Percentiles rank a stretch among this genome's conserved stretches.
Evolutionary conservation across 2,329 filamentous ascomycete genomes (phyloP).

Genomic region (Cladosporium sp.): DNA sequence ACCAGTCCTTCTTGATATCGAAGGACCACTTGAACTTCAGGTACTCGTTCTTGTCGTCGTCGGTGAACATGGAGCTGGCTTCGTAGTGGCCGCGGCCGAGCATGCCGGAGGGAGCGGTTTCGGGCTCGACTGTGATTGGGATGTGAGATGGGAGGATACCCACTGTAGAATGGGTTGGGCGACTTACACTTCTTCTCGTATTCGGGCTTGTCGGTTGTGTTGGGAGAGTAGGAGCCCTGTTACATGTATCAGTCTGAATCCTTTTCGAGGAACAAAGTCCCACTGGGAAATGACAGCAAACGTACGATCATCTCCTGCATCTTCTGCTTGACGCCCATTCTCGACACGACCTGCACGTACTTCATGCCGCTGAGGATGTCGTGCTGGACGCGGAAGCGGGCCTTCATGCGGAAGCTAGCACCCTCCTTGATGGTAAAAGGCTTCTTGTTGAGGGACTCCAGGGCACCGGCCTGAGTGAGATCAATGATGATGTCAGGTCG

Average conservation of each 20-base stretch:
- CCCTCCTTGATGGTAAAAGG: constrained; percentile 98
- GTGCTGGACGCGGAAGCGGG: constrained; percentile 91
- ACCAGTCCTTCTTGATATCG: constrained; percentile 96
- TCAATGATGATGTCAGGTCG: constrained; percentile 85
- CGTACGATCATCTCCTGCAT: constrained; percentile 96
- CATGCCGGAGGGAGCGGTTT: constrained; percentile 90
- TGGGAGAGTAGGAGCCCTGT: constrained; percentile 88
- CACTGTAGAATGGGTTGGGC: neutral
- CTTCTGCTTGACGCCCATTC: constrained; percentile 84
- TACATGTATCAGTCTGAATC: neutral
- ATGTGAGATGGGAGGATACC: neutral
- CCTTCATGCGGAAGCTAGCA: constrained; percentile 89
- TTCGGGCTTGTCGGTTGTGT: constrained; percentile 76
- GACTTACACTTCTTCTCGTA: constrained; percentile 89
- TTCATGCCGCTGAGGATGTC: constrained; percentile 92
- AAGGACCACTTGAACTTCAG: constrained; percentile 94
- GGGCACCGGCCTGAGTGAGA: constrained; percentile 67
- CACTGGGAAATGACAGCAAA: no score
- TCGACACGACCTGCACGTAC: constrained; percentile 91
- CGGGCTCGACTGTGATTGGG: constrained; percentile 65
- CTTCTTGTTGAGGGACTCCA: constrained; percentile 77
- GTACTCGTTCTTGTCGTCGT: constrained; percentile 90
- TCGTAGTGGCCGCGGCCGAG: constrained; percentile 86
- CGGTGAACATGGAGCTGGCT: constrained; percentile 83
- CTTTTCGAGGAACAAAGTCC: neutral